Conservation (phyloP, 768 basidiomycete species). For the Hortiboletus flavorubellus region DNA sequence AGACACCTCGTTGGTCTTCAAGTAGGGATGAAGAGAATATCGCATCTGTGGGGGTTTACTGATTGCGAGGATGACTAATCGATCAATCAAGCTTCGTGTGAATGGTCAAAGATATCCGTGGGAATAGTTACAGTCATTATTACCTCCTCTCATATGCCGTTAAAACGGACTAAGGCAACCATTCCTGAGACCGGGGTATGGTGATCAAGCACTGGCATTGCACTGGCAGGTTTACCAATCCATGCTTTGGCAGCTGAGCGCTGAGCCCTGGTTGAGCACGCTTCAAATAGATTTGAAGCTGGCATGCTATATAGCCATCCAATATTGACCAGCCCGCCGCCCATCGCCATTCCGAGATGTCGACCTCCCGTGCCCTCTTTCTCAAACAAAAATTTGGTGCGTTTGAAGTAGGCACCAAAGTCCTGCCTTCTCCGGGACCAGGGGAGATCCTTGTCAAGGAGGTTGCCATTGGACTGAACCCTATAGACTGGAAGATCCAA, state of each 20-base stretch:
- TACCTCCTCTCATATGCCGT: background rate
- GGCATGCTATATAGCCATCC: background rate
- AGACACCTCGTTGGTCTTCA: too few relatives aligned
- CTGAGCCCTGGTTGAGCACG: too few relatives aligned
- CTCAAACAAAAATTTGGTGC: conserved; percentile 20
- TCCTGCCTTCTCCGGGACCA: conserved; percentile 31
- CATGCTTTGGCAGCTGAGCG: background rate
- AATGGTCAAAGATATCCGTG: too few relatives aligned
- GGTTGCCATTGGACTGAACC: conserved; percentile 41
- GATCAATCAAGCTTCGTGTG: too few relatives aligned
- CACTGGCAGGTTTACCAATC: conserved; percentile 3
- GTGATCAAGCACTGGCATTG: too few relatives aligned
- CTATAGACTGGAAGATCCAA: conserved; percentile 38
- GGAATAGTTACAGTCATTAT: too few relatives aligned
- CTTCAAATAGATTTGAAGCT: background rate
- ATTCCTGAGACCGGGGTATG: background rate
- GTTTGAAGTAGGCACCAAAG: conserved; percentile 10
- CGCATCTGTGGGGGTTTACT: too few relatives aligned
- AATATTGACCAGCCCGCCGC: background rate
- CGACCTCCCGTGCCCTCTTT: conserved; percentile 14
- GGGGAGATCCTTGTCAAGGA: conserved; percentile 45
- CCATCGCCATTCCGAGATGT: conserved; percentile 4
- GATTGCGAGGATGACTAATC: too few relatives aligned
- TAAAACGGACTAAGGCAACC: background rate
- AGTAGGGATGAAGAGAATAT: too few relatives aligned